Evolutionary conservation across 805 yeast genomes (phyloP), one percentile per base, ranked within the genome.

Genomic region (Candida coleopterorum): DNA sequence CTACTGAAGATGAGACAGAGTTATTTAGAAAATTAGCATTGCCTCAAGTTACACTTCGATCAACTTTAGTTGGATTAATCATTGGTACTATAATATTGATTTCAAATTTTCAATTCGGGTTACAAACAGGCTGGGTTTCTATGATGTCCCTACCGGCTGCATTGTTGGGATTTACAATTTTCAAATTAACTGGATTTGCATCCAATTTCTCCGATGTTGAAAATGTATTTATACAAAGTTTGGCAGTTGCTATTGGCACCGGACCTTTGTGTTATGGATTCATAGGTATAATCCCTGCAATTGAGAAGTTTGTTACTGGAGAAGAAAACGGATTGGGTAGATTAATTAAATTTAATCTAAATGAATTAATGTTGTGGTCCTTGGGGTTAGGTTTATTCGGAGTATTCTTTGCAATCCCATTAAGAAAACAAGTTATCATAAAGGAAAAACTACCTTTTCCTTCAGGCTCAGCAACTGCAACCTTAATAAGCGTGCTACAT

Each of bases 91-190:
- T 90, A 18, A 89, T 93, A 22, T 67, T 93, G 18, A 67, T 88
- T 12, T 86, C 96, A 4, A 90, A 90, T 58, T 93, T 93, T 62
- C 97, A 90, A 55, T 90, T 90, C 56, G 98, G 97, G 1, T 66
- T 90, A 15, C 98, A 90, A 55, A 90, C 97, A 0, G 98, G 98
- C 2, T 90, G 98, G 98, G 96, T 93, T 5, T 87, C 96, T 9
- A 90, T 90, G 98, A 93, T 90, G 98, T 85, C 96, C 16, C 66
- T 90, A 37, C 97, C 98, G 0, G 82, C 96, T 4, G 96, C 97
- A 0, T 60, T 90, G 35, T 60, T 90, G 18, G 96, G 95, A 0
- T 89, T 79, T 56, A 83, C 96, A 0, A 64, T 84, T 14, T 90
- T 89, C 66, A 85, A 80, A 4, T 48, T 2, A 58, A 58, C 25